A percentile compares a stretch with the other conserved stretches of the same genome.
Conservation (phyloP, 2,329 filamentous ascomycete species). For the Chaetomiaceae sp. region DNA sequence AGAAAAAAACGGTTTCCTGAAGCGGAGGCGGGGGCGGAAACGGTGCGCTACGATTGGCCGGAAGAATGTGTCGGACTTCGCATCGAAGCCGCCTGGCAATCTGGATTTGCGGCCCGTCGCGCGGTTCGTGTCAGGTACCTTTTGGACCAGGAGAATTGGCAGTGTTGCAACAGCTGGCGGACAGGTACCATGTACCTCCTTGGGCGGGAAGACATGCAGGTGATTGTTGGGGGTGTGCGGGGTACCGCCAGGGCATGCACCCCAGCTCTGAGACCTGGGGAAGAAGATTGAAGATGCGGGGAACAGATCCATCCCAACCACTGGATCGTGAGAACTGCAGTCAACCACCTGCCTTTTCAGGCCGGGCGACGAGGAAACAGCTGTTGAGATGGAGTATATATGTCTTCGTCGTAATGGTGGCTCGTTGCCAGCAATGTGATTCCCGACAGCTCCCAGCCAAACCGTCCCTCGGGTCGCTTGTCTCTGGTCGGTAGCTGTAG, state of each 20-base stretch:
- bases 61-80: conserved; percentile 22
- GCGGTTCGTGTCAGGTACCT: conserved; percentile 15
- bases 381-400: conserved; percentile 1
- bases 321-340: conserved; percentile 4
- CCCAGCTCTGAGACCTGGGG: conserved; percentile 9
- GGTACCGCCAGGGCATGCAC: conserved; percentile 15
- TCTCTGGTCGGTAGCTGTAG: conserved; percentile 11
- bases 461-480: background rate
- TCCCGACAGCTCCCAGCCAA: background rate
- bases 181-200: conserved; percentile 10
- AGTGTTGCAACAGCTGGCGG: background rate
- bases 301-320: conserved; percentile 15
- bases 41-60: conserved; percentile 19
- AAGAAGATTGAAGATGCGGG: conserved; percentile 18
- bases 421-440: background rate
- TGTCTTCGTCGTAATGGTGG: background rate
- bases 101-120: conserved; percentile 28
- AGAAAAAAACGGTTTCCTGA: conserved; percentile 22
- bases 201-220: background rate
- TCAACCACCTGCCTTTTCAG: conserved; percentile 21
- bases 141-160: conserved; percentile 1
- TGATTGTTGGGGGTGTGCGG: conserved; percentile 18
- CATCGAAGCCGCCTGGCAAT: conserved; percentile 23
- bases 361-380: conserved; percentile 6
- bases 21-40: conserved; percentile 16